These are phyloP conservation scores for Castanospermum australe DNA, from an alignment of 306 rosid species.

Conservation along the genomic window DNA sequence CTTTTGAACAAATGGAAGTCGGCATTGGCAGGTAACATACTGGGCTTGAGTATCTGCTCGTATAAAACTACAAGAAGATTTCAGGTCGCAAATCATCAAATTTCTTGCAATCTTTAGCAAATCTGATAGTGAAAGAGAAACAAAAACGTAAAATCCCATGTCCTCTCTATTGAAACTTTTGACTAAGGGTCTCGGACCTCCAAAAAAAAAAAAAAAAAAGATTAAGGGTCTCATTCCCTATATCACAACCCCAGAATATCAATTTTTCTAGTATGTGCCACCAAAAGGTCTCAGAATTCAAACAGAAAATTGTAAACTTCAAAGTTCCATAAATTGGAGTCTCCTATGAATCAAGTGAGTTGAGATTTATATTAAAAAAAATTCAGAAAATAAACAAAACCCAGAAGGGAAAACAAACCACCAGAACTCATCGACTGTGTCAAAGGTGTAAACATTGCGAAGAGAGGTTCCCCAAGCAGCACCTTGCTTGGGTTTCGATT, in stretches of 20 bases:
- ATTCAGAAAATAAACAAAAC: not conserved
- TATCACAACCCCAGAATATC: constrained; percentile 14
- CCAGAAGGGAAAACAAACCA: constrained; percentile 37
- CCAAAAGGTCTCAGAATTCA: not conserved
- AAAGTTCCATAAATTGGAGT: not conserved
- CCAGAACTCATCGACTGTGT: constrained; percentile 93
- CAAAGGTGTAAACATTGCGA: constrained; percentile 74
- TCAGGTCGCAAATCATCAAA: constrained; percentile 18
- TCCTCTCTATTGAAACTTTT: not conserved
- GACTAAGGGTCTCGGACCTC: too few species aligned
- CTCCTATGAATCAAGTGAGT: too few species aligned
- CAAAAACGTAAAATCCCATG: not conserved
- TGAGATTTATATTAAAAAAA: too few species aligned
- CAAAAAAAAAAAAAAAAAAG: too few species aligned
- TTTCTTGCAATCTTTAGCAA: constrained; percentile 12
- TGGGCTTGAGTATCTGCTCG: constrained; percentile 86
- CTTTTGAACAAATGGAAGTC: constrained; percentile 86
- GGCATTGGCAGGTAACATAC: constrained; percentile 63
- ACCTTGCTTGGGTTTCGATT: constrained; percentile 84
- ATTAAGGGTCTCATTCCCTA: not conserved
- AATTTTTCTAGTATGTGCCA: not conserved
- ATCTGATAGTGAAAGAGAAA: not conserved
- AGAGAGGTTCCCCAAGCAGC: constrained; percentile 91
- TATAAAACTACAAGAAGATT: constrained; percentile 50
- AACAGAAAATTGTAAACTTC: not conserved